Conservation (phyloP, 2,329 filamentous ascomycete genomes). For the Paradendryphiella salina region DNA sequence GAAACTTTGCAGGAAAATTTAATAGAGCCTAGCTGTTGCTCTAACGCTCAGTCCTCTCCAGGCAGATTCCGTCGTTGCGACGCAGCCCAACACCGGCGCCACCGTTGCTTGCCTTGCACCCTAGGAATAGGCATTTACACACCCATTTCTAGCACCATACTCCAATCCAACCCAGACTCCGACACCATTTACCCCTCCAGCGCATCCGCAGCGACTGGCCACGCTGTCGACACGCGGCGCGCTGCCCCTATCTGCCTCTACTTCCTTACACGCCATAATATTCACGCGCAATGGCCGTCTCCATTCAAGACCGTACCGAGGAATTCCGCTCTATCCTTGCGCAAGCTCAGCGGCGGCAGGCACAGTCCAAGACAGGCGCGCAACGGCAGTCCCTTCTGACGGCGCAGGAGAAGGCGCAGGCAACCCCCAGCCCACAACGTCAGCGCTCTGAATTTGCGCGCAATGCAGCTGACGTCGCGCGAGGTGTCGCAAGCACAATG, state of each 20-base stretch:
- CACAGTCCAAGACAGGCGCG: slow-evolving; percentile 72
- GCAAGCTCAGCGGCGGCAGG: slow-evolving; percentile 80
- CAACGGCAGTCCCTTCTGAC: slow-evolving; percentile 80
- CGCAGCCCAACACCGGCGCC: not conserved
- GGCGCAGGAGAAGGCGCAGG: slow-evolving; percentile 63
- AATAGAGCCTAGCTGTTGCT: not conserved
- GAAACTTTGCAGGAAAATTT: not conserved
- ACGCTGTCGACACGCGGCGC: slow-evolving; percentile 7
- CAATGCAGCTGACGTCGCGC: slow-evolving; percentile 86
- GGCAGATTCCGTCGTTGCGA: slow-evolving; percentile 4
- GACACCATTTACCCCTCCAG: slow-evolving; percentile 1
- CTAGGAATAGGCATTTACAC: not conserved
- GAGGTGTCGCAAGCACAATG: slow-evolving; percentile 90
- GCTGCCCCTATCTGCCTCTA: slow-evolving; percentile 9
- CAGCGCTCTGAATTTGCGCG: slow-evolving; percentile 88
- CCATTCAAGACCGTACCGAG: slow-evolving; percentile 93
- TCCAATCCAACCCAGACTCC: not conserved
- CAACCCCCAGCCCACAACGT: slow-evolving; percentile 56
- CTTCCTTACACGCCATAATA: slow-evolving; percentile 13
- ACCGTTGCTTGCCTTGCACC: not conserved
- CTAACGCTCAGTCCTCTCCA: not conserved
- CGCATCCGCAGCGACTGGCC: slow-evolving; percentile 15
- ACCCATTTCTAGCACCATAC: not conserved
- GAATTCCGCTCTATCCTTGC: slow-evolving; percentile 92
- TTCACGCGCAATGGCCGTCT: slow-evolving; percentile 57